Evolutionary conservation across 1,284 basidiomycete species (phyloP).

Genomic region (Rhizoctonia solani): DNA sequence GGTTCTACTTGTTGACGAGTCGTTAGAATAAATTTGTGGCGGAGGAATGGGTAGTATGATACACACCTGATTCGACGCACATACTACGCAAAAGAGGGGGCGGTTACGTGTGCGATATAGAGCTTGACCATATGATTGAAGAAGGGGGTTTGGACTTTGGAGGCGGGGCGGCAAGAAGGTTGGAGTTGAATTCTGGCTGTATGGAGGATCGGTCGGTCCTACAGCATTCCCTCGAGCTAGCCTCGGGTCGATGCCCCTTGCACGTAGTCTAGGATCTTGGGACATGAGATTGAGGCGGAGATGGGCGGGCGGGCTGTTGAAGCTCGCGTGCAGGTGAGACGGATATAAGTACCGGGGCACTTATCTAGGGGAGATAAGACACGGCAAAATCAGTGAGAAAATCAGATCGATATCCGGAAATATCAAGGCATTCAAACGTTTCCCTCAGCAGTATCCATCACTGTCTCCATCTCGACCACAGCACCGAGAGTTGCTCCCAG

Average conservation of each 20-base stretch:
- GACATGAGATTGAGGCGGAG: background rate
- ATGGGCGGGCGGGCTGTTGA: slow-evolving; percentile 23
- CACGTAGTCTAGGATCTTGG: slow-evolving; percentile 26
- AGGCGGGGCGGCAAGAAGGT: slow-evolving; percentile 17
- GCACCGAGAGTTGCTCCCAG: slow-evolving; percentile 42
- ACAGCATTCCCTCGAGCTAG: slow-evolving; percentile 23
- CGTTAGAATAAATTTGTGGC: background rate
- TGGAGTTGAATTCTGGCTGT: background rate
- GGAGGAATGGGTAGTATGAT: slow-evolving; percentile 3
- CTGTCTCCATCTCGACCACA: slow-evolving; percentile 74
- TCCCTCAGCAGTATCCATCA: slow-evolving; percentile 35
- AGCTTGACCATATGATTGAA: slow-evolving; percentile 26
- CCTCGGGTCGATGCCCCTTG: slow-evolving; percentile 14
- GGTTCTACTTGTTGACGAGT: slow-evolving; percentile 67
- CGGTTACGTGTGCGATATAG: slow-evolving; percentile 48
- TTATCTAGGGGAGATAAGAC: slow-evolving; percentile 26
- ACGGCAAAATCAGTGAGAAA: slow-evolving; percentile 18
- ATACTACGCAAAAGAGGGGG: slow-evolving; percentile 95
- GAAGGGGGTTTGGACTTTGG: slow-evolving; percentile 28
- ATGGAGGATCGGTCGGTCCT: slow-evolving; percentile 9
- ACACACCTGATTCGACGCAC: slow-evolving; percentile 93
- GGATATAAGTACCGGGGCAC: slow-evolving; percentile 19
- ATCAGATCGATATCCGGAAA: background rate
- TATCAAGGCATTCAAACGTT: background rate
- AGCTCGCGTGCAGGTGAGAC: slow-evolving; percentile 27